A percentile compares a stretch with the other conserved stretches of the same genome.
phyloP scores from a whole-genome alignment of 441 rosid genomes.

The Viola pubescens region DNA sequence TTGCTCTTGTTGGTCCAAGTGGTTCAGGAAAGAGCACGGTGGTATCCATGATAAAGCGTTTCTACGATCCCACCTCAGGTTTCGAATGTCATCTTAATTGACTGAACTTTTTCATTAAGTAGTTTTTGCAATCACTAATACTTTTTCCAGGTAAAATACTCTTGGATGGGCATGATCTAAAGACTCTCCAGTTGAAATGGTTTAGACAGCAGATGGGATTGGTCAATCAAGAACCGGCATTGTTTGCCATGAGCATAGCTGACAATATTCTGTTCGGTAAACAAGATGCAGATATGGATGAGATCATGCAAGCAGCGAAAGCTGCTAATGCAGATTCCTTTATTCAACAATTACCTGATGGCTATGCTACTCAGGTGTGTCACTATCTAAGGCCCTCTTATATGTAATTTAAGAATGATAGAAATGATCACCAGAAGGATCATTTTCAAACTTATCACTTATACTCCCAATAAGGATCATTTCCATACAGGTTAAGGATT shows the following conservation, averaged over 20 bases:
- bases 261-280: slow-evolving; percentile 73
- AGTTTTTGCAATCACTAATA: no score
- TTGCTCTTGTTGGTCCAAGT: slow-evolving; percentile 46
- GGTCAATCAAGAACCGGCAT: slow-evolving; percentile 75
- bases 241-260: slow-evolving; percentile 59
- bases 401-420: slow-evolving; percentile 11
- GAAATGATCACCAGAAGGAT: no score
- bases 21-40: slow-evolving; percentile 54
- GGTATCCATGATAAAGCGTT: slow-evolving; percentile 39
- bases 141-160: slow-evolving; percentile 17
- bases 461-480: no score
- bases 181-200: slow-evolving; percentile 57
- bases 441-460: no score
- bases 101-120: no score
- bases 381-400: no score
- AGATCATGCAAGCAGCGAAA: slow-evolving; percentile 53
- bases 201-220: slow-evolving; percentile 59
- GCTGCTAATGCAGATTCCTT: background rate
- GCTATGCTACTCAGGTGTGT: background rate
- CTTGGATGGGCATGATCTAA: slow-evolving; percentile 40
- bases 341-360: background rate
- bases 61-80: slow-evolving; percentile 42
- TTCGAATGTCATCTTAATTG: no score
- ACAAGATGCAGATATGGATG: slow-evolving; percentile 49
- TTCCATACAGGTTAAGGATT: no score